Conservation (phyloP, 108 stramenopile genomes). For the Nitzschia inconspicua region DNA sequence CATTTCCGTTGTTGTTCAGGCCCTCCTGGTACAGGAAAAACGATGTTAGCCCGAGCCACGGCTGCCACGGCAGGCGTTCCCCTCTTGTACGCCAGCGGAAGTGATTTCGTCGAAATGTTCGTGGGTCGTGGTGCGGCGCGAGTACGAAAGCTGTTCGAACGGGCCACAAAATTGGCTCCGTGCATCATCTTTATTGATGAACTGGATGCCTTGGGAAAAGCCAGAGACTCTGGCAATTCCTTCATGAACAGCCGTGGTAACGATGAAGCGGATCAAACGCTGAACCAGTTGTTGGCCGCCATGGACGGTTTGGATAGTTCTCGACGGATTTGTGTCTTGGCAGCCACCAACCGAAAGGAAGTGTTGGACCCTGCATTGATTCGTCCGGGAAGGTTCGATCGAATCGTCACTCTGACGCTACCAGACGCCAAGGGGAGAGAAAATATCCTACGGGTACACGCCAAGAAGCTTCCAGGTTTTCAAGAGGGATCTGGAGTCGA, state of each 20-base stretch:
- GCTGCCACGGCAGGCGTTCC: slow-evolving; percentile 86
- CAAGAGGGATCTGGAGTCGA: slow-evolving; percentile 65
- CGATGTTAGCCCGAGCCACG: slow-evolving; percentile 80
- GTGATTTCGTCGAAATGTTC: slow-evolving; percentile 80
- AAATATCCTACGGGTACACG: slow-evolving; percentile 85
- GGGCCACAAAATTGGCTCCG: slow-evolving; percentile 57
- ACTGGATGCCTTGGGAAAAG: slow-evolving; percentile 83
- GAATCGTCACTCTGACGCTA: slow-evolving; percentile 81
- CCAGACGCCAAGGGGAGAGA: slow-evolving; percentile 80
- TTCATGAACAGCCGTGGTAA: slow-evolving; percentile 51
- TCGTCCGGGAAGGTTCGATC: slow-evolving; percentile 94
- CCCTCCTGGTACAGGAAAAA: slow-evolving; percentile 62
- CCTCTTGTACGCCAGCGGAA: slow-evolving; percentile 78
- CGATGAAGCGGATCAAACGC: slow-evolving; percentile 87
- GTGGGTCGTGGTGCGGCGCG: slow-evolving; percentile 93
- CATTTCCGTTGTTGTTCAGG: neutral
- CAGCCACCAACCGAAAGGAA: slow-evolving; percentile 83
- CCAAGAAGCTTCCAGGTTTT: slow-evolving; percentile 74
- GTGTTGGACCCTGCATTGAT: slow-evolving; percentile 87
- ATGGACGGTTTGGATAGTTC: slow-evolving; percentile 85
- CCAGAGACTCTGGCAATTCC: slow-evolving; percentile 52
- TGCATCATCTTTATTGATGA: slow-evolving; percentile 90
- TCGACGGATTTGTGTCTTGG: slow-evolving; percentile 75
- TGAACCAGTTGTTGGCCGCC: slow-evolving; percentile 83
- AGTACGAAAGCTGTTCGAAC: slow-evolving; percentile 85